These are phyloP conservation scores for Hanseniaspora mollemarum DNA, from an alignment of 805 yeast genomes.

Conservation along the genomic window DNA sequence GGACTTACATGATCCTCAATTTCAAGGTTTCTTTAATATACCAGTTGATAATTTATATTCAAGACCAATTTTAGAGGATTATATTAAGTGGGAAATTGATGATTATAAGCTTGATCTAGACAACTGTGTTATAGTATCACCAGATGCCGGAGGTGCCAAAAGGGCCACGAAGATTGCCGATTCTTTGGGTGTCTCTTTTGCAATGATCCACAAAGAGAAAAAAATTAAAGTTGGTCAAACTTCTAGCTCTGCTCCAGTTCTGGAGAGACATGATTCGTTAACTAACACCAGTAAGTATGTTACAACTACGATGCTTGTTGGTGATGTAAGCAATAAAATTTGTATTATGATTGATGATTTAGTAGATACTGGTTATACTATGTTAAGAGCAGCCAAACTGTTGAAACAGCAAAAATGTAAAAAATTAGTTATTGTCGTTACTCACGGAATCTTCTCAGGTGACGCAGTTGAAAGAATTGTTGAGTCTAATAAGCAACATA, in stretches of 20 bases:
- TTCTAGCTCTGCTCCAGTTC: constrained; percentile 25
- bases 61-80: constrained; percentile 75
- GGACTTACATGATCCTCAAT: constrained; percentile 97
- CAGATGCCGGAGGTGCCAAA: constrained; percentile 99
- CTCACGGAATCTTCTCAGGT: constrained; percentile 89
- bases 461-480: constrained; percentile 66
- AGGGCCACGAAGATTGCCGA: constrained; percentile 93
- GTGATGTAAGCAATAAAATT: constrained; percentile 75
- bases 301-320: constrained; percentile 90
- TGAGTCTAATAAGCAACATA: constrained; percentile 29
- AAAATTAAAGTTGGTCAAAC: constrained; percentile 35
- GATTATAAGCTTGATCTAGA: constrained; percentile 37
- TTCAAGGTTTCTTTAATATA: constrained; percentile 92
- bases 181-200: constrained; percentile 74
- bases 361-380: constrained; percentile 86
- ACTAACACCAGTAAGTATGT: constrained; percentile 26
- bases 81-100: constrained; percentile 68
- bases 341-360: constrained; percentile 91
- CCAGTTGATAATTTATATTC: constrained; percentile 92
- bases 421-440: constrained; percentile 72
- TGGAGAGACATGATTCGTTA: constrained; percentile 17
- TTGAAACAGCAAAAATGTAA: constrained; percentile 88
- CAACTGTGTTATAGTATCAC: constrained; percentile 85
- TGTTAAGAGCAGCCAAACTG: constrained; percentile 81
- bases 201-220: constrained; percentile 89